Conservation (phyloP, 148 eudicot genomes). For the Gaultheria prostrata region DNA sequence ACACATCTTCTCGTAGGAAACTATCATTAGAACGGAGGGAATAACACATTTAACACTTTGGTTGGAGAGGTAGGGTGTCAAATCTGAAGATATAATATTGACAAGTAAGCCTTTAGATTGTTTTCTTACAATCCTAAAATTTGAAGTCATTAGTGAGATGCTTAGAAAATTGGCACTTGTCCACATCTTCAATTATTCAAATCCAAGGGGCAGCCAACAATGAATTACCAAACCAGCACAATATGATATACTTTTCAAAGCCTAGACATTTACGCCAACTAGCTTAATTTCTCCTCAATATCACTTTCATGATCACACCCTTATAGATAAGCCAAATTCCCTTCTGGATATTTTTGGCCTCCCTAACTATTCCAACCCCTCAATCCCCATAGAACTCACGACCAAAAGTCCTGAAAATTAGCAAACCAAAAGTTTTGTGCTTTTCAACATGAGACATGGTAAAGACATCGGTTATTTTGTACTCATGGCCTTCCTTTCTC, state of each 20-base stretch:
- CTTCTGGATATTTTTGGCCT: background rate
- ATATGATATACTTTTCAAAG: conserved; percentile 3
- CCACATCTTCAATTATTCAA: background rate
- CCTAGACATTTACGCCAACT: conserved; percentile 5
- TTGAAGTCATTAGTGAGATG: background rate
- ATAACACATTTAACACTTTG: too few species aligned
- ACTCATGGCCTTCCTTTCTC: conserved; percentile 36
- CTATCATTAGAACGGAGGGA: too few species aligned
- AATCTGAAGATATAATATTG: too few species aligned
- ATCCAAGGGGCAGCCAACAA: conserved; percentile 19
- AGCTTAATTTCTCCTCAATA: background rate
- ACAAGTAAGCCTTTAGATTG: background rate
- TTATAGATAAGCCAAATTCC: conserved; percentile 3
- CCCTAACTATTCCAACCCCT: background rate
- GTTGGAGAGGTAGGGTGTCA: background rate
- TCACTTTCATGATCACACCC: conserved; percentile 9
- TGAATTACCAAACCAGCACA: conserved; percentile 12
- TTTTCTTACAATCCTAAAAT: background rate
- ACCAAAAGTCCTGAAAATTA: background rate
- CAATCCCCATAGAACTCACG: background rate
- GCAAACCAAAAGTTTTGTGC: background rate
- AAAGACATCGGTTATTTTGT: conserved; percentile 33
- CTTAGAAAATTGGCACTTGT: background rate
- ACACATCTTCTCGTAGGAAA: too few species aligned
- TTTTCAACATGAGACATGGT: conserved; percentile 18